Evolutionary conservation across 805 yeast species (phyloP).

Genomic region (Candida sonorensis): DNA sequence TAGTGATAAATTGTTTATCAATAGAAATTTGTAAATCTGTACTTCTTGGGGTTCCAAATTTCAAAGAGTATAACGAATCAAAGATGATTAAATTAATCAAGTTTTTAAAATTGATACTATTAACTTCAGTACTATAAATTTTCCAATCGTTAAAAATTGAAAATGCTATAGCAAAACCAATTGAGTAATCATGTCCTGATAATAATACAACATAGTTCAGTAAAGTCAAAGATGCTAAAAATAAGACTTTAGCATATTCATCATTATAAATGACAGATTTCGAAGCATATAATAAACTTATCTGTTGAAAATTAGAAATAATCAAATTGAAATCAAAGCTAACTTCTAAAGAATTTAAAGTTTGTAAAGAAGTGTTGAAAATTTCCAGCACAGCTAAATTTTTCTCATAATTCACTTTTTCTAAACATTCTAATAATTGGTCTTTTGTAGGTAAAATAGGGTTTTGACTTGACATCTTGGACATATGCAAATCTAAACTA

Average conservation of each 20-base stretch:
- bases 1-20: constrained; percentile 11
- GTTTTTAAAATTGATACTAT: constrained; percentile 23
- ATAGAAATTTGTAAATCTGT: constrained; percentile 17
- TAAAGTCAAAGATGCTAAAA: constrained; percentile 32
- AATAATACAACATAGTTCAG: constrained; percentile 51
- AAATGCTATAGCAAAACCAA: constrained; percentile 47
- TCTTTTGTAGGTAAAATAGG: constrained; percentile 37
- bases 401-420: constrained; percentile 24
- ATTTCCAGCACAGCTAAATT: constrained; percentile 30
- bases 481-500: constrained; percentile 35
- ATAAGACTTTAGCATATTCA: constrained; percentile 24
- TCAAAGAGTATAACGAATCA: constrained; percentile 45
- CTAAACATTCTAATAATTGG: constrained; percentile 20
- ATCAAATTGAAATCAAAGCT: constrained; percentile 27
- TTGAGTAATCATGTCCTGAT: constrained; percentile 54
- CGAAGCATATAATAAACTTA: constrained; percentile 31
- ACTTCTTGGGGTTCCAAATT: constrained; percentile 37
- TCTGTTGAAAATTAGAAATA: constrained; percentile 28
- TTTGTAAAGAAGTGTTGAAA: constrained; percentile 34
- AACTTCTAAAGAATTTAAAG: constrained; percentile 26
- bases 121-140: constrained; percentile 30
- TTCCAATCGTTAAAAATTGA: constrained; percentile 54
- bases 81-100: constrained; percentile 41
- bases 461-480: constrained; percentile 35
- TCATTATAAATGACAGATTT: constrained; percentile 24